A percentile compares a stretch with the other conserved stretches of the same genome.
Evolutionary conservation across 2,329 filamentous ascomycete species (phyloP).

Genomic region (Fusarium sp.): DNA sequence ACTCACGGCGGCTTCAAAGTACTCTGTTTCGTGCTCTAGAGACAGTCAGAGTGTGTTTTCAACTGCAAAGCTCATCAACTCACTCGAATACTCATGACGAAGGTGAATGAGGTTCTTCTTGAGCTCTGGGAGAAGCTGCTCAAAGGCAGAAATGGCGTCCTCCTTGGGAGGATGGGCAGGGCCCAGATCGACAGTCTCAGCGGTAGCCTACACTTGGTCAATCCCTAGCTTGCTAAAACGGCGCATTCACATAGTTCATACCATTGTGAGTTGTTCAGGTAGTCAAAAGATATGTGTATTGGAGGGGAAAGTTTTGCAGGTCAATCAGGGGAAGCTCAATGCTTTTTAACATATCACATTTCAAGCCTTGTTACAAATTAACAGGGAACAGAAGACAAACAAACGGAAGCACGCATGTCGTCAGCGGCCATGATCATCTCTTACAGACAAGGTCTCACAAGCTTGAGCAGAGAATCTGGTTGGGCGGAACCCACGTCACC

Average conservation of each 20-base stretch:
- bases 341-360: constrained; percentile 17
- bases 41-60: constrained; percentile 1
- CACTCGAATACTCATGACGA: constrained; percentile 60
- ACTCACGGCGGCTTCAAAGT: constrained; percentile 62
- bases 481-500: constrained; percentile 35
- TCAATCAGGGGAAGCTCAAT: neutral
- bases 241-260: neutral
- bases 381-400: constrained; percentile 3
- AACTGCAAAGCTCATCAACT: constrained; percentile 1
- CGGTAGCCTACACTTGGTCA: constrained; percentile 55
- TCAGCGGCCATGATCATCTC: constrained; percentile 36
- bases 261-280: constrained; percentile 28
- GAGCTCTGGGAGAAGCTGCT: constrained; percentile 61
- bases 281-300: neutral
- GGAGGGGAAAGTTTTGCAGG: neutral
- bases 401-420: constrained; percentile 30
- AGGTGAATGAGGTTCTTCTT: constrained; percentile 63
- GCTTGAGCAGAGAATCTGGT: constrained; percentile 25
- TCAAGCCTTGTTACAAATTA: constrained; percentile 13
- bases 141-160: constrained; percentile 63
- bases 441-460: constrained; percentile 28
- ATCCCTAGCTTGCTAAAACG: neutral
- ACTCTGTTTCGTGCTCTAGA: constrained; percentile 66
- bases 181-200: constrained; percentile 64
- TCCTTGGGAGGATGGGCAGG: constrained; percentile 60